Percentiles rank a stretch among this genome's conserved stretches.
phyloP scores from a whole-genome alignment of 768 basidiomycete genomes.

The Peribolospora kevripleyi region DNA sequence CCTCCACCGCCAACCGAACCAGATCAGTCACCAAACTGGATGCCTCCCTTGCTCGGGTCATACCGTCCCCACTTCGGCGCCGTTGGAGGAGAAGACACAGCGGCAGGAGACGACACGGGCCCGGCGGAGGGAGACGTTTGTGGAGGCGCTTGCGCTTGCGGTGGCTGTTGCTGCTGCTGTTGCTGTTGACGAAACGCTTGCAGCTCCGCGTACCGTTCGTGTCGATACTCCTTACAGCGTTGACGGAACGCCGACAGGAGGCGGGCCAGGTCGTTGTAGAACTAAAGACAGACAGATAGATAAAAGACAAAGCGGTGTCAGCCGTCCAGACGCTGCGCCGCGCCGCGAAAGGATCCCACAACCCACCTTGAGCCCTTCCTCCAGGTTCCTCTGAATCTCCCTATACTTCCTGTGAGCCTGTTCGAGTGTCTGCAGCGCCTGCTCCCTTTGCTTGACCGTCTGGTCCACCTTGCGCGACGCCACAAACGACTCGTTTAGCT shows the following conservation, averaged over 20 bases:
- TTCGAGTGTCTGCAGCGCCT: slow-evolving; percentile 57
- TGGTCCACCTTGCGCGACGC: slow-evolving; percentile 55
- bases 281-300: slow-evolving; percentile 25
- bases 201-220: too few relatives aligned
- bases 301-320: neutral
- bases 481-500: slow-evolving; percentile 45
- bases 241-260: slow-evolving; percentile 24
- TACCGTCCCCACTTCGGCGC: too few relatives aligned
- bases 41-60: too few relatives aligned
- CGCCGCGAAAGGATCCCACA: neutral
- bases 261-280: slow-evolving; percentile 63
- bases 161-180: too few relatives aligned
- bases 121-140: too few relatives aligned
- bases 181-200: too few relatives aligned
- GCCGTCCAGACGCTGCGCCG: neutral
- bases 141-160: too few relatives aligned
- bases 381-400: slow-evolving; percentile 59
- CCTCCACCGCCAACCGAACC: too few relatives aligned
- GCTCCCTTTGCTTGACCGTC: slow-evolving; percentile 51
- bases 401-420: slow-evolving; percentile 64
- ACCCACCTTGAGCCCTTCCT: slow-evolving; percentile 59
- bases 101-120: too few relatives aligned
- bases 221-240: too few relatives aligned
- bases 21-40: too few relatives aligned
- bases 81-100: too few relatives aligned